phyloP scores from a whole-genome alignment of 208 protist genomes.

The Leishmania tarentolae region DNA sequence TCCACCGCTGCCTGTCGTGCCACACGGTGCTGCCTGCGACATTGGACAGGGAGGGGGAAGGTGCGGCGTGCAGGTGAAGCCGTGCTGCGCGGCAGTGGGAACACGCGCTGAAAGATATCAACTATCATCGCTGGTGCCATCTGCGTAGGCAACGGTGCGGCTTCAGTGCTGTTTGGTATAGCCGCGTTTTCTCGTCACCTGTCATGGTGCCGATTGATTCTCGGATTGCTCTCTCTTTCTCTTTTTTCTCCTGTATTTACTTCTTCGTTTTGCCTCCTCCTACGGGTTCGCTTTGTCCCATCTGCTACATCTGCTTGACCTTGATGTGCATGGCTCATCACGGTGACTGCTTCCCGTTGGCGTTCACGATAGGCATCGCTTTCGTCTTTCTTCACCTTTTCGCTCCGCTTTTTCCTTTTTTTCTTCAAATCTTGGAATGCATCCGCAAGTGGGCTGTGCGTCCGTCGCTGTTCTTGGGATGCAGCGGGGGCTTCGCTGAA shows the following conservation, averaged over 20 bases:
- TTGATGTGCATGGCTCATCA: not conserved
- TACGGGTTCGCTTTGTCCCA: not conserved
- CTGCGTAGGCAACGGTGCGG: not conserved
- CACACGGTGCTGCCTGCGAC: not conserved
- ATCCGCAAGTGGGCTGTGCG: not conserved
- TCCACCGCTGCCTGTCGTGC: not conserved
- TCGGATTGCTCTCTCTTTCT: not conserved
- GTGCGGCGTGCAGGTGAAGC: not conserved
- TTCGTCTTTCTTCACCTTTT: fast-evolving
- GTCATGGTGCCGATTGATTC: too few species aligned
- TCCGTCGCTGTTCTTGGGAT: not conserved
- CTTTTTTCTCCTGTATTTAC: not conserved
- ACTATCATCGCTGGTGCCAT: too few species aligned
- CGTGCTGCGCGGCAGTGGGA: not conserved
- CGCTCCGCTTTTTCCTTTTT: too few species aligned
- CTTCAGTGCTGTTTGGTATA: not conserved
- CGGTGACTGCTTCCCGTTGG: too few species aligned
- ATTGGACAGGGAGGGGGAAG: not conserved
- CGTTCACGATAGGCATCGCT: too few species aligned
- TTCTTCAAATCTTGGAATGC: too few species aligned
- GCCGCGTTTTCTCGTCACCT: not conserved
- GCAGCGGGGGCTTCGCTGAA: too few species aligned
- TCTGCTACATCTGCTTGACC: not conserved
- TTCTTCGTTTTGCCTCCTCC: too few species aligned
- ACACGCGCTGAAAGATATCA: not conserved